These are phyloP conservation scores for Calocera cornea DNA, from an alignment of 768 basidiomycete genomes.

Conservation along the genomic window DNA sequence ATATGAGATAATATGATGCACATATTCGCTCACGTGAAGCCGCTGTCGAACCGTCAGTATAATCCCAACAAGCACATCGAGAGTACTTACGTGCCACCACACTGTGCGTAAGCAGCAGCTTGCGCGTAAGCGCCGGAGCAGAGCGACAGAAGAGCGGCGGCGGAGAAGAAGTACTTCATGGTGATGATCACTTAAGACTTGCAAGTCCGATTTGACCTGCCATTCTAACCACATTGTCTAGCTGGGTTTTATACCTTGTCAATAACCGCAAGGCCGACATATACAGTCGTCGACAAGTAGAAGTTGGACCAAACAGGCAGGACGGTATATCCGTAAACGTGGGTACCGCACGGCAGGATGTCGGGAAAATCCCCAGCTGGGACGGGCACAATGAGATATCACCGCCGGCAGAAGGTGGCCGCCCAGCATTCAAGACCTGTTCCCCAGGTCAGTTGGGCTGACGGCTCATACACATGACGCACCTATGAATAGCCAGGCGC, in stretches of 20 bases:
- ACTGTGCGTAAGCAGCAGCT: constrained; percentile 9
- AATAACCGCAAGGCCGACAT: background rate
- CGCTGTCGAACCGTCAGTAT: background rate
- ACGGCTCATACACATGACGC: background rate
- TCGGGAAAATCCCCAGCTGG: background rate
- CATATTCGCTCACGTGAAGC: background rate
- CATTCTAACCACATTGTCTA: background rate
- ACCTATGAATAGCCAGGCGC: background rate
- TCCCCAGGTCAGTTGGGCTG: background rate
- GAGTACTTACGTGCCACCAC: constrained; percentile 7
- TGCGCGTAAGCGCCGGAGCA: constrained; percentile 1
- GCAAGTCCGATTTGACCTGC: background rate
- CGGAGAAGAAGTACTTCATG: constrained; percentile 4
- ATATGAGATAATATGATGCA: background rate
- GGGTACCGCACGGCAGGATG: background rate
- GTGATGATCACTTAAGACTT: background rate
- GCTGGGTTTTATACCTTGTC: background rate
- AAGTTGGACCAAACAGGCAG: background rate
- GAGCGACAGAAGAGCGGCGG: background rate
- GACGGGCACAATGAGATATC: background rate
- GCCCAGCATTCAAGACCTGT: background rate
- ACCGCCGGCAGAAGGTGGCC: background rate
- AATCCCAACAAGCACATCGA: background rate
- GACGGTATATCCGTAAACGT: background rate
- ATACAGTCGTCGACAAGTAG: background rate